phyloP scores from a whole-genome alignment of 148 eudicot genomes.

The Talinum fruticosum region DNA sequence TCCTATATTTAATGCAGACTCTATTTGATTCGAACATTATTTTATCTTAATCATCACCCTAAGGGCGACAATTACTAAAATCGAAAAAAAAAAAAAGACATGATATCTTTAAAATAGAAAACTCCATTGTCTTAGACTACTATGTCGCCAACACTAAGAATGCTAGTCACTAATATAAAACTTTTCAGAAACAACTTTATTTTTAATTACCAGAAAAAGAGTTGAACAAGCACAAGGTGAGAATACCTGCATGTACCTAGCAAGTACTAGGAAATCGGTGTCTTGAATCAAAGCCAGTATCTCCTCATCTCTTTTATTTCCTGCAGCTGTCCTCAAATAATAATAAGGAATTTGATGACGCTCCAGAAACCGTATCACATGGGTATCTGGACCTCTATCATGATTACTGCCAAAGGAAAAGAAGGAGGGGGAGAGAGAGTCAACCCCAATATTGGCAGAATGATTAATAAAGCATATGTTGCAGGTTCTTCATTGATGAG shows the following conservation, averaged over 20 bases:
- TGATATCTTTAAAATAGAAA: too few species aligned
- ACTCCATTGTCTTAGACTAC: too few species aligned
- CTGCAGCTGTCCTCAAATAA: constrained; percentile 37
- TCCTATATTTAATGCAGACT: too few species aligned
- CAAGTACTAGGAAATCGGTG: constrained; percentile 88
- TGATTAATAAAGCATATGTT: neutral
- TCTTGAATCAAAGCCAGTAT: constrained; percentile 71
- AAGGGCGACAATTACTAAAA: too few species aligned
- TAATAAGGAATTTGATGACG: constrained; percentile 75
- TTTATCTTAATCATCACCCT: too few species aligned
- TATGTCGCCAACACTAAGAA: too few species aligned
- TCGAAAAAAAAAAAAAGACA: too few species aligned
- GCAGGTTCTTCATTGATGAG: constrained; percentile 9
- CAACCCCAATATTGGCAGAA: neutral
- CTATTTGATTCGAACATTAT: too few species aligned
- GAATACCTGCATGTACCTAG: constrained; percentile 99
- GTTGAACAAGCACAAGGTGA: neutral
- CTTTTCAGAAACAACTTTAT: too few species aligned
- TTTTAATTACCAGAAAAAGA: neutral
- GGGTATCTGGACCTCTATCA: constrained; percentile 70
- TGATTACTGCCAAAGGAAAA: constrained; percentile 62
- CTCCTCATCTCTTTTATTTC: constrained; percentile 61
- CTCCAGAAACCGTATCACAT: constrained; percentile 79
- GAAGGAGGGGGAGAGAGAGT: neutral
- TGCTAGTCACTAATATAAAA: too few species aligned